Percentiles rank a stretch among this genome's conserved stretches.
These are phyloP conservation scores for Hemerocallis citrina DNA, from an alignment of 106 monocot species.

Conservation along the genomic window DNA sequence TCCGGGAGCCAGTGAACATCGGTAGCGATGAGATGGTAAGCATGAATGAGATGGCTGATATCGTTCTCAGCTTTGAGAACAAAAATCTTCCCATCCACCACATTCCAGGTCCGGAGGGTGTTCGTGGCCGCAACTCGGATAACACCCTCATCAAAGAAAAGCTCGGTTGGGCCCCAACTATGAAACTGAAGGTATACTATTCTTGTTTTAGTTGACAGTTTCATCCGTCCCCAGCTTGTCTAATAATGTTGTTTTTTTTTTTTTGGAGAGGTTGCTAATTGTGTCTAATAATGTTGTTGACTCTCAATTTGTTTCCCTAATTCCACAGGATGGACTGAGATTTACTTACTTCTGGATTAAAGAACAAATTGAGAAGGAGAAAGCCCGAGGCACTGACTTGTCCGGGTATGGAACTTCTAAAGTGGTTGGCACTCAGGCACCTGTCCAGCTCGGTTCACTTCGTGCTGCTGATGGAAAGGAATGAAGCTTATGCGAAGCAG, in stretches of 20 bases:
- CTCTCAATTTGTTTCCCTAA: background rate
- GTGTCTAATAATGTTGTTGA: too few relatives aligned
- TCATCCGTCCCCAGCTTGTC: too few relatives aligned
- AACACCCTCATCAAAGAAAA: constrained; percentile 91
- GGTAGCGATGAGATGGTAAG: constrained; percentile 96
- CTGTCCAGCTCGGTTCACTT: constrained; percentile 88
- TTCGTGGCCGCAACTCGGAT: constrained; percentile 92
- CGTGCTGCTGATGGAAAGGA: constrained; percentile 96
- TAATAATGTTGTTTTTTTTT: too few relatives aligned
- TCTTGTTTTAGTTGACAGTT: too few relatives aligned
- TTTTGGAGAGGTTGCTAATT: too few relatives aligned
- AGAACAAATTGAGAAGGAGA: constrained; percentile 90
- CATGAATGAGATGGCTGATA: constrained; percentile 97
- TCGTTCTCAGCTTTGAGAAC: constrained; percentile 80
- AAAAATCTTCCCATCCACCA: constrained; percentile 88
- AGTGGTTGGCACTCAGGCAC: constrained; percentile 88
- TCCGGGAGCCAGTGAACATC: constrained; percentile 81
- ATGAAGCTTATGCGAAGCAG: constrained; percentile 22
- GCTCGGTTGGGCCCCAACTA: constrained; percentile 89
- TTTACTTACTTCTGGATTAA: constrained; percentile 97
- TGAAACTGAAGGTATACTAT: constrained; percentile 65
- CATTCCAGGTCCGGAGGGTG: constrained; percentile 97
- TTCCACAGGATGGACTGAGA: constrained; percentile 74
- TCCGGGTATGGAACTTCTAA: constrained; percentile 79
- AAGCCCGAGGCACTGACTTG: constrained; percentile 48